Percentiles rank a stretch among this genome's conserved stretches.
Evolutionary conservation across 208 protist genomes (phyloP).

Genomic region (Acanthamoeba culbertsoni): DNA sequence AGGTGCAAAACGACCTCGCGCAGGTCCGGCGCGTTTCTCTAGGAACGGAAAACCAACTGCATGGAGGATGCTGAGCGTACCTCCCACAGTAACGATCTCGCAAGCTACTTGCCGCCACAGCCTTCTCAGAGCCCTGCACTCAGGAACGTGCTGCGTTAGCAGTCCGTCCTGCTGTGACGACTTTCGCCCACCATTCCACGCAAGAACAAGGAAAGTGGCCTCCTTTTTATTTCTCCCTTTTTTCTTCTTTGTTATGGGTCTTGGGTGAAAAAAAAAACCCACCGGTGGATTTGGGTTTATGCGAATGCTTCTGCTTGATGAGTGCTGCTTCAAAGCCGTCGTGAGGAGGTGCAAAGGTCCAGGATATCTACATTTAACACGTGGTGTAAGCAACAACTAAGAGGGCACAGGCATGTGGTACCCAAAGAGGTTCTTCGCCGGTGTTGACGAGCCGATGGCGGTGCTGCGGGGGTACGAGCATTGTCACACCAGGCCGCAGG

Average conservation of each 20-base stretch:
- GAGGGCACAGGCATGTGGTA: no score
- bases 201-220: neutral
- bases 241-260: neutral
- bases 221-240: neutral
- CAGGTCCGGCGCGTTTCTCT: neutral
- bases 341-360: constrained; percentile 17
- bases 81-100: neutral
- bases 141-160: neutral
- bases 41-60: neutral
- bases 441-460: neutral
- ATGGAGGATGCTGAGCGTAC: neutral
- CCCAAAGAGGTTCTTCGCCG: constrained; percentile 39
- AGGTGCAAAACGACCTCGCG: neutral
- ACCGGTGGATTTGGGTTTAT: no score
- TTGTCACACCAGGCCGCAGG: neutral
- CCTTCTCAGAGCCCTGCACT: neutral
- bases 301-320: constrained; percentile 5
- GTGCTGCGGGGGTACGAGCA: neutral
- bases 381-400: no score
- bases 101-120: neutral
- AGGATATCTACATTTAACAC: constrained; percentile 1
- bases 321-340: constrained; percentile 33
- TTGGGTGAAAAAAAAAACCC: no score
- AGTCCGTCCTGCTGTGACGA: neutral
- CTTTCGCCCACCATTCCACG: neutral